Evolutionary conservation across 1,284 basidiomycete species (phyloP).

Genomic region (Tremellales sp.): DNA sequence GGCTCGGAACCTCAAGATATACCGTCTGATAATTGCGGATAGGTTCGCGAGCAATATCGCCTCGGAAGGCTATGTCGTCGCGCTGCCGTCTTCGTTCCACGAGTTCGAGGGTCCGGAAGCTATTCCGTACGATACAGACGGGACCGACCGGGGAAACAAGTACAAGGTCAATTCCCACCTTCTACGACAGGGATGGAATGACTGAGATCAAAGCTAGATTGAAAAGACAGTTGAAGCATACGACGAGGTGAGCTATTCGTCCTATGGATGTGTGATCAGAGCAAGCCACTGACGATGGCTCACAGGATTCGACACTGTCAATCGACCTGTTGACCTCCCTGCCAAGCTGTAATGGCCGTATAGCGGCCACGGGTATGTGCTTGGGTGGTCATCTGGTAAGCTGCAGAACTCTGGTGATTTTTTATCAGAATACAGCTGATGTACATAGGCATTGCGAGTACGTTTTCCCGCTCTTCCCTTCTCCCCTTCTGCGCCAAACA

Average conservation of each 20-base stretch:
- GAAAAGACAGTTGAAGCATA: constrained; percentile 79
- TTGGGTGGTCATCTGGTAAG: constrained; percentile 55
- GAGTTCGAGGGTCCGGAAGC: constrained; percentile 84
- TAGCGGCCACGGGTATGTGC: constrained; percentile 59
- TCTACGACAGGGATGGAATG: background rate
- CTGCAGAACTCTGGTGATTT: constrained; percentile 9
- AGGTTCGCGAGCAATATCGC: constrained; percentile 87
- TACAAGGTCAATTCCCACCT: constrained; percentile 62
- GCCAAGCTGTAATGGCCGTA: constrained; percentile 80
- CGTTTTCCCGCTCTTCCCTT: constrained; percentile 19
- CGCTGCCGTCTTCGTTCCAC: constrained; percentile 59
- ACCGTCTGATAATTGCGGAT: background rate
- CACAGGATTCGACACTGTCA: constrained; percentile 68
- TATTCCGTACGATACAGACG: constrained; percentile 80
- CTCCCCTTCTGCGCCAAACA: background rate
- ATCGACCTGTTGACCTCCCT: constrained; percentile 69
- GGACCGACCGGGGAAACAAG: constrained; percentile 83
- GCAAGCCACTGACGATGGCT: no score
- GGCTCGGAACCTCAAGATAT: constrained; percentile 3
- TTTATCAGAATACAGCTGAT: background rate
- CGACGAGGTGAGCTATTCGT: constrained; percentile 67
- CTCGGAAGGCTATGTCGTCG: constrained; percentile 60
- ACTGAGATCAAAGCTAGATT: constrained; percentile 53
- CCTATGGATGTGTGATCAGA: no score
- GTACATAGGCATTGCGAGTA: constrained; percentile 56